phyloP scores from a whole-genome alignment of 2,329 filamentous ascomycete genomes.

The Ceratocystis cacaofunesta region DNA sequence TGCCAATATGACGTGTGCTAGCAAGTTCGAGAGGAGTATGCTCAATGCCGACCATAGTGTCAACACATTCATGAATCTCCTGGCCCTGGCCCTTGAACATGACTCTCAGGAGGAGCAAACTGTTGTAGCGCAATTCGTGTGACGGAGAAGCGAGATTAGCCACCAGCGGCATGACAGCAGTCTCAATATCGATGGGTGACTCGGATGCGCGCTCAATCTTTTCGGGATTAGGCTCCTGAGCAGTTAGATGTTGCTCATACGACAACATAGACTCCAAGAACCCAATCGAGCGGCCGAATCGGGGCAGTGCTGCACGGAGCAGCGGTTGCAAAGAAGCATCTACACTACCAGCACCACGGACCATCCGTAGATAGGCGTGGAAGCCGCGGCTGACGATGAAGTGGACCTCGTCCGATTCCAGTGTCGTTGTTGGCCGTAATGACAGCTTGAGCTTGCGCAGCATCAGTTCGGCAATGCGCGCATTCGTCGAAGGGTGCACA shows the following conservation, averaged over 20 bases:
- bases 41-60: constrained; percentile 62
- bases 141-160: constrained; percentile 62
- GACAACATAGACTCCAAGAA: constrained; percentile 37
- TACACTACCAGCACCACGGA: constrained; percentile 39
- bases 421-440: constrained; percentile 42
- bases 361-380: constrained; percentile 54
- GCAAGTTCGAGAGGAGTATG: constrained; percentile 63
- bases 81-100: constrained; percentile 31
- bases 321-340: constrained; percentile 49
- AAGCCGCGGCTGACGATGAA: constrained; percentile 67
- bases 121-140: constrained; percentile 56
- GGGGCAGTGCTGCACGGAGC: constrained; percentile 49
- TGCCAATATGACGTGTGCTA: constrained; percentile 61
- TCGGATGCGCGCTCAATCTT: neutral
- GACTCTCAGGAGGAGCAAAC: constrained; percentile 54
- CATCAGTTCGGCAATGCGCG: constrained; percentile 50
- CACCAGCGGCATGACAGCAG: constrained; percentile 49
- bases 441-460: constrained; percentile 52
- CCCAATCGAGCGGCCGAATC: constrained; percentile 49
- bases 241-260: constrained; percentile 14
- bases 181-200: constrained; percentile 35
- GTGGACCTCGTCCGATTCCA: constrained; percentile 47
- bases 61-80: constrained; percentile 22
- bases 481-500: constrained; percentile 51
- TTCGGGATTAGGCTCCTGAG: neutral